A percentile compares a stretch with the other conserved stretches of the same genome.
These are phyloP conservation scores for Pseudonitzschia pungens DNA, from an alignment of 108 stramenopile species.

Conservation along the genomic window DNA sequence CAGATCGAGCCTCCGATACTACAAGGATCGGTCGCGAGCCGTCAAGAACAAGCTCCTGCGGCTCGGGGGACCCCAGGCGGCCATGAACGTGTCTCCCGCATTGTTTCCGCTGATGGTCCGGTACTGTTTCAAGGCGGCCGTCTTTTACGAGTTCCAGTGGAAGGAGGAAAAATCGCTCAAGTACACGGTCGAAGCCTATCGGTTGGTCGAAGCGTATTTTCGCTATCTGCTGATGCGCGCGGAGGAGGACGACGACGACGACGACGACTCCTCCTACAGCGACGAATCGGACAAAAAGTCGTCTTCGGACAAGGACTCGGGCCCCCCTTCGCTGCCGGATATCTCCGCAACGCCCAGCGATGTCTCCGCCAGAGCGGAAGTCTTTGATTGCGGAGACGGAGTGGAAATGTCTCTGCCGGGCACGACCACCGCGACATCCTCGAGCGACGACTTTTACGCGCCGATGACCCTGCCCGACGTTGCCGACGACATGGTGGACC, in stretches of 20 bases:
- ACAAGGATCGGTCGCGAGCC: conserved; percentile 36
- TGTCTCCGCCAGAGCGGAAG: neutral
- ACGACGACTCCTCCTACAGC: neutral
- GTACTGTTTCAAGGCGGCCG: conserved; percentile 65
- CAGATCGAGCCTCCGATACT: conserved; percentile 46
- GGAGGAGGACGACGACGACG: neutral
- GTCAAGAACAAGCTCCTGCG: conserved; percentile 44
- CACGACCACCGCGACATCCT: neutral
- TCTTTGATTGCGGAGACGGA: conserved; percentile 33
- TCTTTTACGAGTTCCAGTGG: conserved; percentile 66
- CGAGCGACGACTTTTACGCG: conserved; percentile 13
- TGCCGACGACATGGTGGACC: conserved; percentile 60
- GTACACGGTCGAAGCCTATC: conserved; percentile 57
- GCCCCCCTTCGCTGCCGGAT: neutral
- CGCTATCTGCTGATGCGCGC: conserved; percentile 32
- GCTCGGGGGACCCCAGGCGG: conserved; percentile 18
- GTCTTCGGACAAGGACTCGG: neutral
- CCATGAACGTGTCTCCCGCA: conserved; percentile 9
- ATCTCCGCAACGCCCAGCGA: neutral
- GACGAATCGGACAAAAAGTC: neutral
- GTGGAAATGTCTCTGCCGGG: conserved; percentile 40
- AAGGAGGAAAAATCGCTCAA: conserved; percentile 46
- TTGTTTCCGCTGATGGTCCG: conserved; percentile 55
- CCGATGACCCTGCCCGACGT: conserved; percentile 1
- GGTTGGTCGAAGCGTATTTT: conserved; percentile 44